Base-by-base conservation (phyloP, 148 eudicot genomes). In the Nepenthes gracilis region DNA sequence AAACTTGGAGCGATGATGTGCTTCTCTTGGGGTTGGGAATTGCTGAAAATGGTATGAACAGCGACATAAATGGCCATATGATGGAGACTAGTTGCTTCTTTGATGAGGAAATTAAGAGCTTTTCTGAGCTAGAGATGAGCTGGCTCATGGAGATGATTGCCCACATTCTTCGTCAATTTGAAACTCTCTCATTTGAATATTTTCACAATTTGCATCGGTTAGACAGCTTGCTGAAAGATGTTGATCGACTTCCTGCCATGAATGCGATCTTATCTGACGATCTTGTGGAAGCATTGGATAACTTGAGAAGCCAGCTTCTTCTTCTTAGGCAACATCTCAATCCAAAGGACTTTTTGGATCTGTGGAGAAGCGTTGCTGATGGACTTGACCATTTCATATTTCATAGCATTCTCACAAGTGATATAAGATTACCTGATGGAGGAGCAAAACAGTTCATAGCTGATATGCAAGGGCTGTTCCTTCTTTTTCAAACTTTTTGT, bases 331-430 rank as follows among this genome's bases (percentile, higher is more conserved):
- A 67, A 33, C 58, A 66, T 72, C 78, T 81, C 32, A 81, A 81
- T 63, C 64, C 74, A 9, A 67, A 50, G 36, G 82, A 81, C 64
- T 78, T 78, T 45, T 62, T 70, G 57, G 85, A 78, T 67, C 48
- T 71, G 23, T 81, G 85, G 85, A 67, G 85, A 65, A 81, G 77
- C 60, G 64, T 75, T 35, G 85, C 82, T 2, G 80, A 81, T 37
- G 85, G 82, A 12, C 69, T 81, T 9, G 82, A 81, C 74, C 80
- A 47, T 65, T 81, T 72, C 40, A 66, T 62, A 37, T 78, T 78
- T 64, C 60, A 55, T 15, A 81, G 78, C 73, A 64, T 78, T 10
- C 45, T 73, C 35, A 47, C 64, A 8, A 50, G 49, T 32, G 51
- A 58, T 54, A 48, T 51, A 43, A 73, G 61, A 40, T 75, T 81